Base-by-base conservation (phyloP, 108 stramenopile species). In the Skeletonema menzelii region DNA sequence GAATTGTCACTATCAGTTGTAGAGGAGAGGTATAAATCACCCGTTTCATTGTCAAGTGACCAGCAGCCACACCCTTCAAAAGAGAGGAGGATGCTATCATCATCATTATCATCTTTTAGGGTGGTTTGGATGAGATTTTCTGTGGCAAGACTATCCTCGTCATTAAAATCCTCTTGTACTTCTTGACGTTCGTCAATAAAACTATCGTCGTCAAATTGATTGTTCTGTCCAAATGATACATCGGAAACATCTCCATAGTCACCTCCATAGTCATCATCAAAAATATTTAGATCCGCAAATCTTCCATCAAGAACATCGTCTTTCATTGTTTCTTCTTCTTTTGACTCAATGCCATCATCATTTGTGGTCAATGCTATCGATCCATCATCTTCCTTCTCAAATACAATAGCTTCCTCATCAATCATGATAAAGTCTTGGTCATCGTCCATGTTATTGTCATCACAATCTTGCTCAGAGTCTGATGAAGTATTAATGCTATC, bases 1-100 rank as follows among this genome's bases (percentile, higher is more conserved):
- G 19, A 4, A 8, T 22, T 22, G 8, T 53, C 49, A 53, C 24
- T 53, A n/a, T 27, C 68, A 14, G 67, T 49, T 15, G 56, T 37
- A 38, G 64, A 42, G 0, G 75, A 32, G 13, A 81, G 67, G 44
- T 65, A 40, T 6, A 77, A 56, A 38, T 81, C 80, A 13, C 56
- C 59, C 26, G 55, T 40, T 15, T 46, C 70, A 34, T 76, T 46
- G 34, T 79, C 67, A 14, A 75, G 53, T 30, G 67, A 42, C 73
- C 73, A 73, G 22, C 80, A 72, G 17, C 73, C 80, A 63, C 75
- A 76, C 12, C 70, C 63, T 24, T 75, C 78, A 32, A 59, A 71
- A 40, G 38, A 76, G 5, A 44, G 40, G 27, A 59, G 17, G 14
- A 60, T 77, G 8, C 76, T 61, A 14, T 77, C 75, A 40, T 81